A percentile compares a stretch with the other conserved stretches of the same genome.
phyloP scores from a whole-genome alignment of 1,284 basidiomycete genomes.

The Cerioporus squamosus region DNA sequence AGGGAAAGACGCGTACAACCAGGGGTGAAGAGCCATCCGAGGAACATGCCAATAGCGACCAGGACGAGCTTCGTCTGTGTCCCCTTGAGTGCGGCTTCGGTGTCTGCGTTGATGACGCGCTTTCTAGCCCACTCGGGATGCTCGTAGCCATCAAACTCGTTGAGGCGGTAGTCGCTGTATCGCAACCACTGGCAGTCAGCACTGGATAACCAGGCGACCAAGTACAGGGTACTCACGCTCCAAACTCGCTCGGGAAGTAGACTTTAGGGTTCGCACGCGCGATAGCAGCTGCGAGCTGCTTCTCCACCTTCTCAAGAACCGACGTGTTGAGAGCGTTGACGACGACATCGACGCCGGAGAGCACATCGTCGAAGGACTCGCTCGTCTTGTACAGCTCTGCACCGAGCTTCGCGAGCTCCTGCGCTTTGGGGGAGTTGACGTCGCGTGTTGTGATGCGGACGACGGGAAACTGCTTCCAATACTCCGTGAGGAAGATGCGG shows the following conservation, averaged over 20 bases:
- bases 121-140: constrained; percentile 28
- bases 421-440: not conserved
- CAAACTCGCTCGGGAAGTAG: constrained; percentile 35
- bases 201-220: not conserved
- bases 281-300: constrained; percentile 22
- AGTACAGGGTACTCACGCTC: constrained; percentile 21
- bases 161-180: constrained; percentile 28
- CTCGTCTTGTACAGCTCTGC: constrained; percentile 15
- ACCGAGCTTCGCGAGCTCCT: constrained; percentile 1
- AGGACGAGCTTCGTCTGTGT: constrained; percentile 26
- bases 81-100: constrained; percentile 13
- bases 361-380: constrained; percentile 18
- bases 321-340: constrained; percentile 19
- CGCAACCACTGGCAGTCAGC: not conserved
- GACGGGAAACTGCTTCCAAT: not conserved
- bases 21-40: constrained; percentile 18
- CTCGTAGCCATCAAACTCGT: constrained; percentile 30
- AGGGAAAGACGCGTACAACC: constrained; percentile 9
- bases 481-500: not conserved
- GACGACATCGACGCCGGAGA: constrained; percentile 30
- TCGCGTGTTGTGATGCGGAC: constrained; percentile 1
- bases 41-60: constrained; percentile 30
- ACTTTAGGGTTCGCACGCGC: constrained; percentile 24
- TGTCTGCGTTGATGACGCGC: constrained; percentile 18
- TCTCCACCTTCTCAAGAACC: constrained; percentile 11